Percentiles rank a stretch among this genome's conserved stretches.
phyloP scores from a whole-genome alignment of 352 stramenopile species.

The Phytophthora vignae region DNA sequence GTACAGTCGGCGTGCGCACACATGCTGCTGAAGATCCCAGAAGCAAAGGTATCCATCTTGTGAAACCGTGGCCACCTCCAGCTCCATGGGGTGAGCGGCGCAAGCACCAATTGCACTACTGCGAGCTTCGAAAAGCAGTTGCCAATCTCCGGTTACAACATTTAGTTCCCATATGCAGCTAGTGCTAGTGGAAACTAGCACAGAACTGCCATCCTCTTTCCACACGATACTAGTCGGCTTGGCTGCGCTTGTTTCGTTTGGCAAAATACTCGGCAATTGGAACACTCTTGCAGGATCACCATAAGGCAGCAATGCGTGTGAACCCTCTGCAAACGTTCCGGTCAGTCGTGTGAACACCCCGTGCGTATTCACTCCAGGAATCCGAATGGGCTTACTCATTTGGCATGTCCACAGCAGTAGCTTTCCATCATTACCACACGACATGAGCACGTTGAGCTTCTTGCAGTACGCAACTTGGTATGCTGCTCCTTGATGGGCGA shows the following conservation, averaged over 20 bases:
- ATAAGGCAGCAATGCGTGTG: slow-evolving; percentile 45
- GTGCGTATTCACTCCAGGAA: slow-evolving; percentile 67
- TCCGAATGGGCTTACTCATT: slow-evolving; percentile 56
- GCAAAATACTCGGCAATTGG: slow-evolving; percentile 43
- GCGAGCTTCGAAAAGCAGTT: slow-evolving; percentile 60
- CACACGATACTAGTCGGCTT: slow-evolving; percentile 67
- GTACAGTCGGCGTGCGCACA: slow-evolving; percentile 45
- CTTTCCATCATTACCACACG: slow-evolving; percentile 54
- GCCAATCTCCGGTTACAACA: slow-evolving; percentile 52
- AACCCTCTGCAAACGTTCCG: slow-evolving; percentile 60
- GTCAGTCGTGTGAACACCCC: slow-evolving; percentile 61
- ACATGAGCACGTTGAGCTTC: slow-evolving; percentile 65
- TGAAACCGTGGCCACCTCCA: slow-evolving; percentile 58
- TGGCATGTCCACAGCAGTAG: slow-evolving; percentile 66
- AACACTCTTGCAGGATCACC: slow-evolving; percentile 50
- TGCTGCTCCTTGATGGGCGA: slow-evolving; percentile 53
- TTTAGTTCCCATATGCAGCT: slow-evolving; percentile 77
- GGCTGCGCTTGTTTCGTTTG: slow-evolving; percentile 40
- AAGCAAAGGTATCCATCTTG: slow-evolving; percentile 60
- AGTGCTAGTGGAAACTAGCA: slow-evolving; percentile 63
- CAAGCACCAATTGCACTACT: slow-evolving; percentile 46
- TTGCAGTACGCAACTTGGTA: slow-evolving; percentile 66
- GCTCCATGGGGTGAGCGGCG: slow-evolving; percentile 47
- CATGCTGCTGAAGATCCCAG: slow-evolving; percentile 61
- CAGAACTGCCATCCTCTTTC: slow-evolving; percentile 59